phyloP scores from a whole-genome alignment of 805 yeast genomes.

The Cyberlindnera maclurae region DNA sequence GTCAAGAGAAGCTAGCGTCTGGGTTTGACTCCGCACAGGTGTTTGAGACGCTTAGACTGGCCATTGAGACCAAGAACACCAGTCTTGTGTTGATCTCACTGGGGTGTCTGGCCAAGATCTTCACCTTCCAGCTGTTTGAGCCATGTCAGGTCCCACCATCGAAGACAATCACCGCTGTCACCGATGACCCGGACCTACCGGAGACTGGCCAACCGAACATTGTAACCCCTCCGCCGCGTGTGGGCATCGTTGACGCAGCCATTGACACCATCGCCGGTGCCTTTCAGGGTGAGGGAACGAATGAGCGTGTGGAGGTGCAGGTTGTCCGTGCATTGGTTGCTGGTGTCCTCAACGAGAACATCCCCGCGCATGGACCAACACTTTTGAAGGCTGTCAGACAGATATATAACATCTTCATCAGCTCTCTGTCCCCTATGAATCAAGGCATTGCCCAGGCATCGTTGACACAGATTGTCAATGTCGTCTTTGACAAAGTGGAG shows the following conservation, averaged over 20 bases:
- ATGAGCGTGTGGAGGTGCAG: slow-evolving; percentile 82
- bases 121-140: slow-evolving; percentile 77
- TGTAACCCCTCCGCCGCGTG: slow-evolving; percentile 47
- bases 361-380: slow-evolving; percentile 87
- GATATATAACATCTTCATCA: slow-evolving; percentile 84
- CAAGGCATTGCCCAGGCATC: slow-evolving; percentile 96
- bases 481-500: slow-evolving; percentile 71
- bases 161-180: slow-evolving; percentile 26
- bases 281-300: slow-evolving; percentile 89
- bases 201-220: slow-evolving; percentile 24
- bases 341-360: slow-evolving; percentile 70
- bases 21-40: slow-evolving; percentile 45
- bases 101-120: slow-evolving; percentile 80
- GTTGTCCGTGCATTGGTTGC: slow-evolving; percentile 88
- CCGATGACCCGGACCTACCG: slow-evolving; percentile 13
- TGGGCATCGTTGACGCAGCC: slow-evolving; percentile 68
- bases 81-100: slow-evolving; percentile 68
- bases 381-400: slow-evolving; percentile 87
- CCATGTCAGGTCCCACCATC: slow-evolving; percentile 43
- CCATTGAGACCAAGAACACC: slow-evolving; percentile 61
- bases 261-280: slow-evolving; percentile 79
- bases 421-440: slow-evolving; percentile 72
- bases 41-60: slow-evolving; percentile 70
- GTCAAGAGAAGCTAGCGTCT: slow-evolving; percentile 20
- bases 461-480: slow-evolving; percentile 80